Conservation (phyloP, 176 grass and related monocot species). For the Tuctoria greenei region DNA sequence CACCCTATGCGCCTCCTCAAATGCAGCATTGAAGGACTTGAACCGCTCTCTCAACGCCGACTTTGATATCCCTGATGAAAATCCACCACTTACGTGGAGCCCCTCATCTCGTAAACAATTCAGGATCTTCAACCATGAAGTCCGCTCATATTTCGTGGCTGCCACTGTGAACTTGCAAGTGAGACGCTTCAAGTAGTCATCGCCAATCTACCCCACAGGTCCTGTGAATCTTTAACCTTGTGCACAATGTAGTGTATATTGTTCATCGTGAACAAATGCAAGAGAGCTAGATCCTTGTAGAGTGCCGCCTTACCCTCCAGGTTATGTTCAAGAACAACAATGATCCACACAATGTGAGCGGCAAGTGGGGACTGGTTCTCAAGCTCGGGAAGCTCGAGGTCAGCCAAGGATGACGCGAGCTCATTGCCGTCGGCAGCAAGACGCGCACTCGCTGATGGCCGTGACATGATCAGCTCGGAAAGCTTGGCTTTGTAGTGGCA, state of each 20-base stretch:
- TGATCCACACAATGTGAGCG: slow-evolving; percentile 84
- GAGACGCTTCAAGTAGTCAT: slow-evolving; percentile 75
- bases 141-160: no score
- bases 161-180: slow-evolving; percentile 71
- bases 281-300: slow-evolving; percentile 72
- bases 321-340: slow-evolving; percentile 77
- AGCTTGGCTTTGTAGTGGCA: slow-evolving; percentile 85
- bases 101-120: no score
- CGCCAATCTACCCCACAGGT: slow-evolving; percentile 70
- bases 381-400: slow-evolving; percentile 73
- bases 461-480: slow-evolving; percentile 63
- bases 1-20: no score
- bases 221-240: slow-evolving; percentile 79
- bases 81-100: no score
- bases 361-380: slow-evolving; percentile 68
- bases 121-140: no score
- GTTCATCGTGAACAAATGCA: slow-evolving; percentile 86
- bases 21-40: no score
- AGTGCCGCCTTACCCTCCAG: slow-evolving; percentile 69
- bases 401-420: slow-evolving; percentile 38
- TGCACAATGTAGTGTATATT: slow-evolving; percentile 92
- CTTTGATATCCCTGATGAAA: no score
- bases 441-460: slow-evolving; percentile 55
- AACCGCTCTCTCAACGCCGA: no score
- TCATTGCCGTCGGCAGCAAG: slow-evolving; percentile 56